These are phyloP conservation scores for Gossypium ekmanianum DNA, from an alignment of 345 rosid genomes.

Conservation along the genomic window DNA sequence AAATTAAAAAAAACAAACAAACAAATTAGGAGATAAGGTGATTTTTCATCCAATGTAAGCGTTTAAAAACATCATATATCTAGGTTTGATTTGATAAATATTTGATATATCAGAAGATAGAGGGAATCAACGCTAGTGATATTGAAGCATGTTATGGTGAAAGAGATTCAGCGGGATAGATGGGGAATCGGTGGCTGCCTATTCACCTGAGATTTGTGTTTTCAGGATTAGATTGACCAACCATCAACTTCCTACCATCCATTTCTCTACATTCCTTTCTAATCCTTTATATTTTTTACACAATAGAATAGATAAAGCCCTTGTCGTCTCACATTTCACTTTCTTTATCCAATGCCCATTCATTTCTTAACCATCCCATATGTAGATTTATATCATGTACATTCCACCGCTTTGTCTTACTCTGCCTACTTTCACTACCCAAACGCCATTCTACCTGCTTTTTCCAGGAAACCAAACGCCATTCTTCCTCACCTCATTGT, in stretches of 20 bases:
- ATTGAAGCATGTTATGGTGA: too few species aligned
- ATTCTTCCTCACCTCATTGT: background rate
- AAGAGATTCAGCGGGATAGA: background rate
- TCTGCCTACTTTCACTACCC: background rate
- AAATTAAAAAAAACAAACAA: too few species aligned
- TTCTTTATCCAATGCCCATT: slow-evolving; percentile 25
- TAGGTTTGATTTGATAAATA: too few species aligned
- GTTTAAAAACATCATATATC: too few species aligned
- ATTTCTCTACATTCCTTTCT: background rate
- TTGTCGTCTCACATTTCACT: slow-evolving; percentile 27
- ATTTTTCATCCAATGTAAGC: too few species aligned
- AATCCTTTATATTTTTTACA: background rate
- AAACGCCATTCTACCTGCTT: background rate
- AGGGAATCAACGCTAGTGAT: background rate
- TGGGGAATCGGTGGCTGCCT: background rate
- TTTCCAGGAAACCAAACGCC: background rate
- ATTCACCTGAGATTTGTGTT: background rate
- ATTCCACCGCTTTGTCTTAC: background rate
- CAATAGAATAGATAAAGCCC: slow-evolving; percentile 2
- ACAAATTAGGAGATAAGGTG: too few species aligned
- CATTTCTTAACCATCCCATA: too few species aligned
- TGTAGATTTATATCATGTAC: too few species aligned
- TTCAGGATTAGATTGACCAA: background rate
- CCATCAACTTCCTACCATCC: background rate
- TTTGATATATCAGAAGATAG: background rate